These are phyloP conservation scores for Uronychia setigera DNA, from an alignment of 73 alveolate genomes.

Conservation along the genomic window DNA sequence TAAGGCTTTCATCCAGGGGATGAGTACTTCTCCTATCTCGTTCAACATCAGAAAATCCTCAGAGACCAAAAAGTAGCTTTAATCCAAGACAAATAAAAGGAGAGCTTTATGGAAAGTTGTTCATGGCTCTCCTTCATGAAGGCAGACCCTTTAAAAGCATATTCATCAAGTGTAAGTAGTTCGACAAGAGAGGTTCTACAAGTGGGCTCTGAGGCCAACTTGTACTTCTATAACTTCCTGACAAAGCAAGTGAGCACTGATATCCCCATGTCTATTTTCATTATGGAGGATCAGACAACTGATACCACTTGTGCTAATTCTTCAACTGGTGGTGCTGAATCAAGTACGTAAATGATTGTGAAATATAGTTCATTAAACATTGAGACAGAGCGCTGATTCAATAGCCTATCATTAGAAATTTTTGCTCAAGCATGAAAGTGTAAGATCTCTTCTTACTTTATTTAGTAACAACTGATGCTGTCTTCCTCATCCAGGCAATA, in stretches of 20 bases:
- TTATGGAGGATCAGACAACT: not conserved
- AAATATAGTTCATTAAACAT: not conserved
- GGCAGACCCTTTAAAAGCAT: too few relatives aligned
- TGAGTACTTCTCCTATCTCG: not conserved
- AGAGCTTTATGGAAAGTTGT: not conserved
- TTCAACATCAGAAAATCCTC: not conserved
- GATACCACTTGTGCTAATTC: not conserved
- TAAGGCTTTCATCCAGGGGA: not conserved
- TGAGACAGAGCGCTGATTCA: not conserved
- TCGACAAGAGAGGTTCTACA: not conserved
- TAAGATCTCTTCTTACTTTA: too few relatives aligned
- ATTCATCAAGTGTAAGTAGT: too few relatives aligned
- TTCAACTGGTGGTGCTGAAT: not conserved
- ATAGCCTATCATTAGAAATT: not conserved
- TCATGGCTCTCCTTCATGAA: not conserved
- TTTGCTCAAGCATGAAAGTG: too few relatives aligned
- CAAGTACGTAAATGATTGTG: not conserved
- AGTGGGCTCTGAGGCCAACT: not conserved
- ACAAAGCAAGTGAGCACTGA: not conserved
- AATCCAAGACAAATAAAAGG: not conserved
- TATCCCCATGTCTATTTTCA: not conserved
- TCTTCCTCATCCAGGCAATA: not conserved
- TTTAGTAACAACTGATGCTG: too few relatives aligned
- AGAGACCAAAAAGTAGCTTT: not conserved
- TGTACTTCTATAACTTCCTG: not conserved